Base-by-base conservation (phyloP, 345 rosid genomes). In the Acer saccharum region DNA sequence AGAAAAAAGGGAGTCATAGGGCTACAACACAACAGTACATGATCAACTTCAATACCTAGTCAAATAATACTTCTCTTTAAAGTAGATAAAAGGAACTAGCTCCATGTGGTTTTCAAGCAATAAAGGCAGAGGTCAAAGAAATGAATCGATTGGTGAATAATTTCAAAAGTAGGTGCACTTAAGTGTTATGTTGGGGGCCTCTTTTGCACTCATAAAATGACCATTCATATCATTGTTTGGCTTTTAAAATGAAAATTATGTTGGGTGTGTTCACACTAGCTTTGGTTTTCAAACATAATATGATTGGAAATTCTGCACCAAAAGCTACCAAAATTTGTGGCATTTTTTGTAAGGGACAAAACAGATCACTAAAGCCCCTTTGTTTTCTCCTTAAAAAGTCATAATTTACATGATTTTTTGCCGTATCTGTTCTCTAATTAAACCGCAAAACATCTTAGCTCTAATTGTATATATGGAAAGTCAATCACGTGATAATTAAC, bases 161-260 rank as follows among this genome's bases (percentile, higher is more conserved):
- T 74, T 77, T 77, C 78, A 73, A 81, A 81, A 81, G 84, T 74
- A 48, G 81, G 73, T 75, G 74, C 57, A 75, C 72, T 78, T 54
- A 20, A 71, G 64, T 43, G 25, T 73, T 65, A 41, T 73, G 72
- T 68, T 44, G 76, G 73, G 73, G 61, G 3, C 57, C 57, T 32
- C 55, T 66, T 58, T 72, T n/a, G 11, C 32, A 29, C 68, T 18
- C 48, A 68, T 55, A 60, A 46, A 77, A 39, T 41, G 72, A 81
- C 79, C 12, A 6, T 32, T 27, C 67, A 72, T 29, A 73, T 50
- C 16, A 77, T 76, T 43, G 23, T 68, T 75, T 46, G 46, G 62
- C 69, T 57, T 35, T 29, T 66, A 58, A 27, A 76, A 29, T 62
- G 64, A 48, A 58, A 76, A 46, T 52, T 10, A 14, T 72, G 25